Percentiles rank a stretch among this genome's conserved stretches.
Conservation (phyloP, 768 basidiomycete species). For the Holtermanniella nyarrowii region DNA sequence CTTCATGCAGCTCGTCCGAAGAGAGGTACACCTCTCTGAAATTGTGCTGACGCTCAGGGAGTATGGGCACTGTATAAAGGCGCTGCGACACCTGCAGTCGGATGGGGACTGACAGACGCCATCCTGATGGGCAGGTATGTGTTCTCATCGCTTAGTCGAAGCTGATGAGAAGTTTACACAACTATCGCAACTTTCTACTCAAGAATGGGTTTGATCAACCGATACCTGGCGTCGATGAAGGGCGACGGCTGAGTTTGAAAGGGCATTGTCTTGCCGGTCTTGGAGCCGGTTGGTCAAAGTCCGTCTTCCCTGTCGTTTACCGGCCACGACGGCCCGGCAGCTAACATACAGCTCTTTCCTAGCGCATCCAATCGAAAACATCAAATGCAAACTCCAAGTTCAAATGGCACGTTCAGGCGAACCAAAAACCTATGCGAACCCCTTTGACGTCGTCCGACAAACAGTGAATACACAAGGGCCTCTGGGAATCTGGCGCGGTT, state of each 20-base stretch:
- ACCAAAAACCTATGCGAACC: conserved; percentile 47
- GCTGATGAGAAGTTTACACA: conserved; percentile 30
- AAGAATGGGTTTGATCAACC: conserved; percentile 31
- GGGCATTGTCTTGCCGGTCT: conserved; percentile 37
- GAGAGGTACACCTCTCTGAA: conserved; percentile 15
- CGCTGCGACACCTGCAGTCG: conserved; percentile 34
- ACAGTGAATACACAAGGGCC: conserved; percentile 55
- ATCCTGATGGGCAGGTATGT: conserved; percentile 39
- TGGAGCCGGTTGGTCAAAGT: conserved; percentile 41
- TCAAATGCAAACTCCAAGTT: conserved; percentile 52
- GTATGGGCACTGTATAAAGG: conserved; percentile 34
- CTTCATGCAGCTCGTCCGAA: conserved; percentile 22
- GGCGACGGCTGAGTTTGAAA: conserved; percentile 22
- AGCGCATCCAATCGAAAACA: conserved; percentile 65
- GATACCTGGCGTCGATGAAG: conserved; percentile 6
- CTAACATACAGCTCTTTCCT: conserved; percentile 49
- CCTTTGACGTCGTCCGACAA: conserved; percentile 47
- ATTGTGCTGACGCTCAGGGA: conserved; percentile 13
- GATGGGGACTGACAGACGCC: conserved; percentile 40
- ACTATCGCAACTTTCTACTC: conserved; percentile 30
- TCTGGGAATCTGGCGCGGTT: conserved; percentile 62
- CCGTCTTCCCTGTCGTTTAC: conserved; percentile 1
- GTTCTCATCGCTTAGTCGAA: neutral
- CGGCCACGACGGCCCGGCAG: neutral
- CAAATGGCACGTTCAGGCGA: conserved; percentile 28